Conservation (phyloP, 192 early-diverging fungal species). For the Chytriomyces sp. region DNA sequence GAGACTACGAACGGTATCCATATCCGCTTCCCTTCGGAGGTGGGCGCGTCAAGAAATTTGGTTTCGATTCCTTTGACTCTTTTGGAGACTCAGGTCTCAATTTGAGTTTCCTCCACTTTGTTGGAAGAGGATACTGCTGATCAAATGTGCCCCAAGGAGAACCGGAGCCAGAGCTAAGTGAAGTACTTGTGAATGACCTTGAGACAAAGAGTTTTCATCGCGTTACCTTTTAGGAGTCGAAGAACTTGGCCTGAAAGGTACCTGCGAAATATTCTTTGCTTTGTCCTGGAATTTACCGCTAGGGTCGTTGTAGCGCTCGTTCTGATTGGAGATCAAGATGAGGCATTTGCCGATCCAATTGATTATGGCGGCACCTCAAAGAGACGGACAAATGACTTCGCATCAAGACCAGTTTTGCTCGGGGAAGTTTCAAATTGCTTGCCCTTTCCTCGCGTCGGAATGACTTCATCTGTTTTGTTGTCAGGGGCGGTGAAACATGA, state of each 20-base stretch:
- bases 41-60: slow-evolving; percentile 55
- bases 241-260: slow-evolving; percentile 54
- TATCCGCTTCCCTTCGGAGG: slow-evolving; percentile 59
- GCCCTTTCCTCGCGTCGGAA: slow-evolving; percentile 47
- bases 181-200: slow-evolving; percentile 5
- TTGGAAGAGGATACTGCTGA: slow-evolving; percentile 56
- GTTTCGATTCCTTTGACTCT: slow-evolving; percentile 38
- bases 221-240: slow-evolving; percentile 55
- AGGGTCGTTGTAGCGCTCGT: slow-evolving; percentile 60
- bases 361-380: slow-evolving; percentile 47
- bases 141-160: slow-evolving; percentile 57
- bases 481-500: too few relatives aligned
- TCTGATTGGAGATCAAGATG: slow-evolving; percentile 21
- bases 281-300: slow-evolving; percentile 49
- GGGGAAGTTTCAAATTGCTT: slow-evolving; percentile 60
- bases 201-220: neutral
- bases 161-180: slow-evolving; percentile 53
- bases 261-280: slow-evolving; percentile 51
- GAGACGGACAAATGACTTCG: slow-evolving; percentile 48
- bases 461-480: slow-evolving; percentile 21
- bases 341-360: neutral
- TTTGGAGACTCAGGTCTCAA: slow-evolving; percentile 21
- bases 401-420: slow-evolving; percentile 52
- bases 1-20: slow-evolving; percentile 31
- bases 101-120: slow-evolving; percentile 32